Conservation (phyloP, 148 eudicot genomes). For the Cornus controversa region DNA sequence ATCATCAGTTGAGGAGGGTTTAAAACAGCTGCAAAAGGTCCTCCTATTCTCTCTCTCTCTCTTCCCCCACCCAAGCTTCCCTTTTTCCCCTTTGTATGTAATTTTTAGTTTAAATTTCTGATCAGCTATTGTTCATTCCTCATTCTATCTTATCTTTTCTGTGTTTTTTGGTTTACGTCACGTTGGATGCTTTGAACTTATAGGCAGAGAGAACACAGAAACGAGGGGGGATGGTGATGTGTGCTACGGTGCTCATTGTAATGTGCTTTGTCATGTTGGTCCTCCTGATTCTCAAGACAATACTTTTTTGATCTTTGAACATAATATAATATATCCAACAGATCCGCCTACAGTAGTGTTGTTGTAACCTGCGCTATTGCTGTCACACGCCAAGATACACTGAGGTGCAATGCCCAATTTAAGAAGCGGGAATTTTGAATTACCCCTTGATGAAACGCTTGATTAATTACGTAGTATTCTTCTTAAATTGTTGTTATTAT, state of each 20-base stretch:
- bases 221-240: conserved; percentile 64
- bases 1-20: conserved; percentile 59
- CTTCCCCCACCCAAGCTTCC: neutral
- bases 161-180: neutral
- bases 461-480: neutral
- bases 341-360: neutral
- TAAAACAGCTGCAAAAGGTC: conserved; percentile 73
- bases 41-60: neutral
- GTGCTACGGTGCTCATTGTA: conserved; percentile 64
- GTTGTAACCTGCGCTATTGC: neutral
- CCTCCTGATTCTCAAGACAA: conserved; percentile 62
- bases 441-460: neutral
- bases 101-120: neutral
- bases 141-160: neutral
- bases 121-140: neutral
- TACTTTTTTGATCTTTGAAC: conserved; percentile 30
- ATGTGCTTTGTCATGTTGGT: conserved; percentile 79
- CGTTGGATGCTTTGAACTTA: conserved; percentile 1
- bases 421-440: neutral
- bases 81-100: neutral
- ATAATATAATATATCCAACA: neutral
- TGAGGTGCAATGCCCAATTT: neutral
- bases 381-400: neutral
- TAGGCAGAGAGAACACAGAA: conserved; percentile 78
- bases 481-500: neutral